phyloP scores from a whole-genome alignment of 208 protist genomes.

The Trypanosoma cruzi region DNA sequence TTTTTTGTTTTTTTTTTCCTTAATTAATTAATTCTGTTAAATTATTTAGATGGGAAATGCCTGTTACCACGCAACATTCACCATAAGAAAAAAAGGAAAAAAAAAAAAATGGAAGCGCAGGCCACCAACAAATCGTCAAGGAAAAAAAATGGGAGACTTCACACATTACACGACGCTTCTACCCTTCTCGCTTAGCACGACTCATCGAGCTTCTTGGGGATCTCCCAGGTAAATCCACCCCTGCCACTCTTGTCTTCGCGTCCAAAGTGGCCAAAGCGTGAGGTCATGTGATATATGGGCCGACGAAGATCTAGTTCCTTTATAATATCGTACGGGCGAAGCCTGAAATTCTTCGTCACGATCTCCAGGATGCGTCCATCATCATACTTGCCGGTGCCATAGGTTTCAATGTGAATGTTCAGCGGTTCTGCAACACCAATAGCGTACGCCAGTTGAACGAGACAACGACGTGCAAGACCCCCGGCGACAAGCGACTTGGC shows the following conservation, averaged over 20 bases:
- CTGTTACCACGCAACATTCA: slow-evolving; percentile 28
- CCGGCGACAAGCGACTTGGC: slow-evolving; percentile 98
- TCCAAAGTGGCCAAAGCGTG: slow-evolving; percentile 99
- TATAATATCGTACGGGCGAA: slow-evolving; percentile 98
- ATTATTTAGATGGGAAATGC: slow-evolving; percentile 2
- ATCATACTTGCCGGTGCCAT: slow-evolving; percentile 95
- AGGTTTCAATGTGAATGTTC: slow-evolving; percentile 98
- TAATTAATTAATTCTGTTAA: background rate
- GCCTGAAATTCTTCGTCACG: slow-evolving; percentile 99
- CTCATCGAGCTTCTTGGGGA: slow-evolving; percentile 94
- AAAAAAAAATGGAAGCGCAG: slow-evolving; percentile 23
- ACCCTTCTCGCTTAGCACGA: slow-evolving; percentile 30
- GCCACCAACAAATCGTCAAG: slow-evolving; percentile 10
- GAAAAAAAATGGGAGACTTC: slow-evolving; percentile 14
- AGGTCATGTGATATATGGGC: slow-evolving; percentile 98
- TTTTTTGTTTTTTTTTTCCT: background rate
- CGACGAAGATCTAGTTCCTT: slow-evolving; percentile 94
- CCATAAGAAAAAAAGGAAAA: background rate
- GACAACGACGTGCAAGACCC: slow-evolving; percentile 92
- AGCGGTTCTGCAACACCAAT: slow-evolving; percentile 99
- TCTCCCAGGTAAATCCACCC: slow-evolving; percentile 98
- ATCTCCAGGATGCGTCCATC: slow-evolving; percentile 78
- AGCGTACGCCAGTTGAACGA: slow-evolving; percentile 99
- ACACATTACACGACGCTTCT: background rate
- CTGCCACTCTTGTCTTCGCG: slow-evolving; percentile 85